phyloP scores from a whole-genome alignment of 2,329 filamentous ascomycete genomes.

The Geosmithia morbida region DNA sequence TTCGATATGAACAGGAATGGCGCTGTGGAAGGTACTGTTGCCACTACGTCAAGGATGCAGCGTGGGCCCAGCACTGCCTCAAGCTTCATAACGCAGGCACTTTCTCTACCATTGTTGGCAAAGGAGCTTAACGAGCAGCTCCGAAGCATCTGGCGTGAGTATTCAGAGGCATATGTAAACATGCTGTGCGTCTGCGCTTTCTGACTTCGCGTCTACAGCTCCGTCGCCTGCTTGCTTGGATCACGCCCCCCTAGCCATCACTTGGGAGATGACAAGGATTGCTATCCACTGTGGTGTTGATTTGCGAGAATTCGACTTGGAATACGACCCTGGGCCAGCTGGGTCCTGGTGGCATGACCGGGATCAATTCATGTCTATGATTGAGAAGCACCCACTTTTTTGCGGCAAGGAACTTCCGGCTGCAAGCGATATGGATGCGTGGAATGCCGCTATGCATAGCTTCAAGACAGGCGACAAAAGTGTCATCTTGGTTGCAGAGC shows the following conservation, averaged over 20 bases:
- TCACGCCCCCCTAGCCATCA: slow-evolving; percentile 29
- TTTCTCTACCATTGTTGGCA: neutral
- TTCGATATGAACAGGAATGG: neutral
- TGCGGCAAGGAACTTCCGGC: slow-evolving; percentile 30
- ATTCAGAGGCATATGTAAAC: neutral
- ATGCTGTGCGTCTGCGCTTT: neutral
- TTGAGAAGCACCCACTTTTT: slow-evolving; percentile 25
- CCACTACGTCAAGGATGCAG: too few relatives aligned
- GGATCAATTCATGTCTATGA: slow-evolving; percentile 21
- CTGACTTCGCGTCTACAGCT: neutral
- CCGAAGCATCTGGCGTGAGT: slow-evolving; percentile 23
- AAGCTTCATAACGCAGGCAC: too few relatives aligned
- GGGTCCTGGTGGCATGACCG: slow-evolving; percentile 27
- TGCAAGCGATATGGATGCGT: slow-evolving; percentile 26
- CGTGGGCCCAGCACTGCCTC: too few relatives aligned
- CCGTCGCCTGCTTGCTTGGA: slow-evolving; percentile 15
- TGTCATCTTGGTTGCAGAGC: slow-evolving; percentile 26
- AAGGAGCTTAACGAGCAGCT: neutral
- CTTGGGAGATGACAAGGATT: slow-evolving; percentile 37
- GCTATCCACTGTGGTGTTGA: slow-evolving; percentile 29
- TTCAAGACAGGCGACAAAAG: slow-evolving; percentile 18
- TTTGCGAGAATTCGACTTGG: slow-evolving; percentile 16
- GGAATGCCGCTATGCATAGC: slow-evolving; percentile 24
- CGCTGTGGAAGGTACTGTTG: too few relatives aligned
- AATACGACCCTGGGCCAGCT: slow-evolving; percentile 13